Base-by-base conservation (phyloP, 805 yeast genomes). In the Torulaspora delbrueckii region DNA sequence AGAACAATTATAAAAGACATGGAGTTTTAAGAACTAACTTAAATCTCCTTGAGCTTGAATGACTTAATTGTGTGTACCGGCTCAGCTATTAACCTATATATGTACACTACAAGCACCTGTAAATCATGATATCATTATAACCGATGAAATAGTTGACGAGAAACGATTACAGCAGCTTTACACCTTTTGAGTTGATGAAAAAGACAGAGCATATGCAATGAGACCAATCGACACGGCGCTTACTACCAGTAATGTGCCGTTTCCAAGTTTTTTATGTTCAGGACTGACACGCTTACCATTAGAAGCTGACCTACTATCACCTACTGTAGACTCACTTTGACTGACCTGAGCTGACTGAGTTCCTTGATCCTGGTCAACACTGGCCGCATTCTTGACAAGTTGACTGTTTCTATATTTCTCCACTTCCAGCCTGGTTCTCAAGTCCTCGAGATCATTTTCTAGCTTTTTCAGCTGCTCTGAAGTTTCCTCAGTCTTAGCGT, bases 1-100 rank as follows among this genome's bases (percentile, higher is more conserved):
- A 60, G 69, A 19, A 60, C 66, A 19, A 68, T 65, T 18, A 48
- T 67, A 1, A 66, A 65, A n/a, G 69, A 65, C 36, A 43, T 66
- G 12, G 59, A 56, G 1, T 43, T 63, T 6, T 40, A 24, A 37
- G 54, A 55, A 16, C 36, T 9, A 8, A 31, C n/a, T 12, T 38
- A 5, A 18, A n/a, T 16, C 5, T 14, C 10, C 6, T 19, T 16
- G 14, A 31, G 34, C 34, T 31, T 16, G 7, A 4, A 31, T 14
- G 34, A 31, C 34, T 31, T 5, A 31, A 8, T 31, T 14, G 34
- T 14, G 13, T 31, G 34, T 14, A 37, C 25, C 13, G 40, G 13
- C 30, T 7, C 18, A 19, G 28, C 34, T 18, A 13, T 37, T n/a
- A 16, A 13, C 10, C 27, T 7, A 16, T 14, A 19, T 39, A 39